phyloP scores from a whole-genome alignment of 345 rosid species.

The Arabidopsis suecica region DNA sequence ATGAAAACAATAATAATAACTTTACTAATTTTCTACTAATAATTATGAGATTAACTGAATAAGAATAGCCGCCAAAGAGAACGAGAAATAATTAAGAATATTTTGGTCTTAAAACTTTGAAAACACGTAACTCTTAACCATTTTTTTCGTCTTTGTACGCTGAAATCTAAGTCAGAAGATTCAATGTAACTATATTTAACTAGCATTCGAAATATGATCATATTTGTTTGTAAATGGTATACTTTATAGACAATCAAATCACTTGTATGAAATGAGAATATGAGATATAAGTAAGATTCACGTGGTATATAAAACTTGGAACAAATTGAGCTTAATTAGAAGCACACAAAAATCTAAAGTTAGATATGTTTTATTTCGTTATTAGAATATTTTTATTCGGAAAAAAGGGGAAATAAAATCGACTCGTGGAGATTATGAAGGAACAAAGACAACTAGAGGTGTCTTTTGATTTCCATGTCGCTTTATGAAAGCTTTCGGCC shows the following conservation, averaged over 20 bases:
- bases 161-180: neutral
- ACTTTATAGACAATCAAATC: neutral
- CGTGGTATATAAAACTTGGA: neutral
- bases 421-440: conserved; percentile 34
- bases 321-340: neutral
- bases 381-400: neutral
- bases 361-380: neutral
- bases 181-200: neutral
- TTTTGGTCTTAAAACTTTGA: conserved; percentile 9
- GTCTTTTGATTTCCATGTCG: conserved; percentile 31
- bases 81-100: neutral
- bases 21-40: neutral
- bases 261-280: neutral
- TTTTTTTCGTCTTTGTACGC: neutral
- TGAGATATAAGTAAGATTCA: neutral
- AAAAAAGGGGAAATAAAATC: conserved; percentile 11
- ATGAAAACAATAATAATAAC: neutral
- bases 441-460: conserved; percentile 29
- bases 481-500: conserved; percentile 39
- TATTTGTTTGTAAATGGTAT: neutral
- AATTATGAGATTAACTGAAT: neutral
- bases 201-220: too few relatives aligned
- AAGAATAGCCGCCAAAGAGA: neutral
- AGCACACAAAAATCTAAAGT: conserved; percentile 1
- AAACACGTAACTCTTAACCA: neutral